Evolutionary conservation across 805 yeast genomes (phyloP), one percentile per base, ranked within the genome.

Genomic region (Peterozyma toletana): DNA sequence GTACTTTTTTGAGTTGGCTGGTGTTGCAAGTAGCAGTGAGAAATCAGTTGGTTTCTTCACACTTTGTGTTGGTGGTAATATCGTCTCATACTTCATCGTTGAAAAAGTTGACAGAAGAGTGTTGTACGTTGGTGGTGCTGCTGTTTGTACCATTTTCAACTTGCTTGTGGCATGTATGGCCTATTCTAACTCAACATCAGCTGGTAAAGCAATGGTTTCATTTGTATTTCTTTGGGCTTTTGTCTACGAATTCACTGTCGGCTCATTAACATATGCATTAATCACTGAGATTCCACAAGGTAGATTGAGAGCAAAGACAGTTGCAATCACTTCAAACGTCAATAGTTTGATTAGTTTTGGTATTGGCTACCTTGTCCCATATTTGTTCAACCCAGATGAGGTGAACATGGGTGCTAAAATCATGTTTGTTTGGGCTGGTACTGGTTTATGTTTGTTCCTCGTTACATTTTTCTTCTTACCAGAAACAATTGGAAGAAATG

Each of bases 401-500:
- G 48, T 40, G 9, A 36, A 46, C 30, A 37, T 46, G 46, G 48
- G 48, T 9, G 35, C 44, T 11, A 38, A 35, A 17, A 43, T 46
- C 35, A 30, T 36, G 9, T 46, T 46, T 35, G 41, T 46, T 16
- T 46, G 46, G 41, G 44, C 33, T 11, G 46, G 43, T 35, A 42
- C 36, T 27, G 27, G 27, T 21, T 21, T 21, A 4, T 43, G 44
- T 33, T 27, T 40, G 29, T 16, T 38, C 13, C 30, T 44, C 14
- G 15, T 67, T 6, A 48, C 62, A 34, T 75, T 78, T 77, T 59
- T 66, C 33, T 70, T 74, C 41, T 62, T 78, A 40, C 86, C 86
- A 9, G 86, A 80, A 57, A 74, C 83, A 27, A 66, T 66, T 50
- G 71, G 70, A 40, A 68, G 80, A 57, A 75, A 84, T 0, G 78